Base-by-base conservation (phyloP, 108 stramenopile species). In the Parmales sp. region DNA sequence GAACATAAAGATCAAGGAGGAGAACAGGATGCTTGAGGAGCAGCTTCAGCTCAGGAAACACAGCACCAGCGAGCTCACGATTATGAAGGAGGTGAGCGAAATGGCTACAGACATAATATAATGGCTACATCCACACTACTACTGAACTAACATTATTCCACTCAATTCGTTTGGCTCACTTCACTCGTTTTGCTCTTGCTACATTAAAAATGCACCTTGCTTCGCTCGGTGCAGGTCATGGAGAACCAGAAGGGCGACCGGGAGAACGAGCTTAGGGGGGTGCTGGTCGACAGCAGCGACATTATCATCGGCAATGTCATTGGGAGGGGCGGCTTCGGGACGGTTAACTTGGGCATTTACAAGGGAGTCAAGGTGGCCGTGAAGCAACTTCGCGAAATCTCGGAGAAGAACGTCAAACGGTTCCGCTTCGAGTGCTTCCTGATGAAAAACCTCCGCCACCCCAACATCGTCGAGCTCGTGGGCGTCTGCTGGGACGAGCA, bases 391-490 rank as follows among this genome's bases (percentile, higher is more conserved):
- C 29, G 29, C 5, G 36, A 34, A 13, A 60, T 60, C 36, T 28
- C 29, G 16, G 54, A 60, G 26, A 34, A 60, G 54, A 60, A 34
- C 54, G 31, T 60, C n/a, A 11, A 60, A 20, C 26, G 54, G 3
- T 60, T 60, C 0, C 13, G 54, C n/a, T 60, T 60, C 54, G 54
- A 60, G 54, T 60, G 54, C 54, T 60, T 60, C 26, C 26, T 60
- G 28, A 60, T 34, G 26, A 60, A 60, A 34, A 34, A 60, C 31
- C 54, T 60, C 54, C 13, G 44, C 22, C 83, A 84, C 54, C 69
- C 71, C 18, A 80, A 84, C 75, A 74, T 84, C 45, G 79, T 84
- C 9, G 64, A 50, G 46, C 82, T 80, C 63, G 63, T 80, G 41
- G 83, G 83, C 26, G 44, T 71, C 20, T 64, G 79, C 49, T n/a